A percentile compares a stretch with the other conserved stretches of the same genome.
phyloP scores from a whole-genome alignment of 441 rosid species.

The Syzygium syzygioides region DNA sequence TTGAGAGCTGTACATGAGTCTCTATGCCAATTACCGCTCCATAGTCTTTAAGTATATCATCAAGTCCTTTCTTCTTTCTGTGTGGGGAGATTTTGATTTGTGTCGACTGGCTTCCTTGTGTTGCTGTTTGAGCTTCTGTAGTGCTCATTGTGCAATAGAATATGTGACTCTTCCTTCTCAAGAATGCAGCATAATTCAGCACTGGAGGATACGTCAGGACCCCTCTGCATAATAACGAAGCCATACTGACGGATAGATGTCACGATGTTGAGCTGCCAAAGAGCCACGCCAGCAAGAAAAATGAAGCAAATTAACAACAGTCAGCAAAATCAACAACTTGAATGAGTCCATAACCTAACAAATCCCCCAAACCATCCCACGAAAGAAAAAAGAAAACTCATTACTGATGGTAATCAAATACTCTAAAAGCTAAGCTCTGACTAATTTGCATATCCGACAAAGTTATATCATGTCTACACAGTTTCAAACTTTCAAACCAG shows the following conservation, averaged over 20 bases:
- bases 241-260: conserved; percentile 29
- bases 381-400: background rate
- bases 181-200: conserved; percentile 31
- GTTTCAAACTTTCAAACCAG: background rate
- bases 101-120: conserved; percentile 43
- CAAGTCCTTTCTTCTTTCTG: conserved; percentile 33
- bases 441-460: background rate
- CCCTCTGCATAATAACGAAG: conserved; percentile 46
- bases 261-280: background rate
- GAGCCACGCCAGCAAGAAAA: background rate
- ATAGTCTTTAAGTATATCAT: conserved; percentile 45
- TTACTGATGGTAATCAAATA: background rate
- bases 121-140: conserved; percentile 40
- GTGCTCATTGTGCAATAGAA: conserved; percentile 37
- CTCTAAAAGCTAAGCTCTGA: background rate
- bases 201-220: conserved; percentile 43
- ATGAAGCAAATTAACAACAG: background rate
- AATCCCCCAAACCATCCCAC: background rate
- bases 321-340: background rate
- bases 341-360: background rate
- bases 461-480: background rate
- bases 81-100: conserved; percentile 39
- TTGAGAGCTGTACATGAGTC: conserved; percentile 89
- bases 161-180: conserved; percentile 36
- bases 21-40: conserved; percentile 90